These are phyloP conservation scores for Helianthus annuus DNA, from an alignment of 129 eudicot genomes.

Conservation along the genomic window HanXRQr2.0-SUNRISE NC_035433.2:139843369-139843868, in stretches of 20 bases:
- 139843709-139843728: conserved; percentile 80
- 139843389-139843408: conserved; percentile 54
- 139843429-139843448: conserved; percentile 74
- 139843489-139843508: conserved; percentile 44
- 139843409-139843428: conserved; percentile 51
- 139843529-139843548: neutral
- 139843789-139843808: conserved; percentile 74
- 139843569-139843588: conserved; percentile 41
- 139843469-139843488: conserved; percentile 82
- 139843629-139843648: conserved; percentile 73
- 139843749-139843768: conserved; percentile 70
- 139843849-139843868: conserved; percentile 74
- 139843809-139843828: conserved; percentile 56
- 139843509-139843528: conserved; percentile 18
- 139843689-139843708: conserved; percentile 83
- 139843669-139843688: conserved; percentile 77
- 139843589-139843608: conserved; percentile 82
- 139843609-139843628: conserved; percentile 84
- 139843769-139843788: conserved; percentile 77
- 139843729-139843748: conserved; percentile 86
- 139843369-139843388: conserved; percentile 60
- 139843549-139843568: neutral
- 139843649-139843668: conserved; percentile 79
- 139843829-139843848: conserved; percentile 67
- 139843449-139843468: conserved; percentile 75